phyloP scores from a whole-genome alignment of 345 rosid genomes.

The Mallotus nudiflorus region DNA sequence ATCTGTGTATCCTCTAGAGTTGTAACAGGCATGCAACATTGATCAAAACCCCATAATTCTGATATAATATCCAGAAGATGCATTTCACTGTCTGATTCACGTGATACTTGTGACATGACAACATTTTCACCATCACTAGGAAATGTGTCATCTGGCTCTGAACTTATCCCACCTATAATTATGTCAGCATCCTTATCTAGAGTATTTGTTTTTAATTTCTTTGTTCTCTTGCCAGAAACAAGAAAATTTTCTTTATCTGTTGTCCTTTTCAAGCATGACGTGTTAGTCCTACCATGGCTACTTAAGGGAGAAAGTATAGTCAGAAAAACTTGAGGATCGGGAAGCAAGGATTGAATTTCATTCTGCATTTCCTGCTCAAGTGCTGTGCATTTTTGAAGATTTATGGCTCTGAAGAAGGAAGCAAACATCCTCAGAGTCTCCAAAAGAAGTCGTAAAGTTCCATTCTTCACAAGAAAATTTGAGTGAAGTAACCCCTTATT shows the following conservation, averaged over 20 bases:
- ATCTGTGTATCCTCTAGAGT: constrained; percentile 58
- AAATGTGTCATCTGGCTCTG: constrained; percentile 33
- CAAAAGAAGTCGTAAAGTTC: constrained; percentile 75
- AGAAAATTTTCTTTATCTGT: constrained; percentile 33
- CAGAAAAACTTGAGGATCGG: constrained; percentile 81
- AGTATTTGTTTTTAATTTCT: constrained; percentile 44
- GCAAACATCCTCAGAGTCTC: constrained; percentile 73
- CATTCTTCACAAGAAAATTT: constrained; percentile 78
- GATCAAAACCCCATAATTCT: constrained; percentile 68
- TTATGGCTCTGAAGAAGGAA: constrained; percentile 51
- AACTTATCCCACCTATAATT: constrained; percentile 55
- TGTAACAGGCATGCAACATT: constrained; percentile 29
- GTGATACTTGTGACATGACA: constrained; percentile 30
- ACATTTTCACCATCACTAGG: constrained; percentile 33
- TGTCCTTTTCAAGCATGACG: constrained; percentile 49
- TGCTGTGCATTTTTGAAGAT: constrained; percentile 43
- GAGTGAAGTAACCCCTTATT: constrained; percentile 88
- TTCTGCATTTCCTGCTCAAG: constrained; percentile 61
- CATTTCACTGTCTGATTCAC: constrained; percentile 42
- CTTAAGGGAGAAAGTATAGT: constrained; percentile 55
- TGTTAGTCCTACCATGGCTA: constrained; percentile 30
- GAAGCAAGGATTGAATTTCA: constrained; percentile 66
- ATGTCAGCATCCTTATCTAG: constrained; percentile 53
- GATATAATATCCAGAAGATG: constrained; percentile 48
- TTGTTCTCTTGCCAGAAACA: constrained; percentile 27